These are phyloP conservation scores for Litsea cubeba DNA, from an alignment of 164 flowering plant species.

Conservation along the genomic window DNA sequence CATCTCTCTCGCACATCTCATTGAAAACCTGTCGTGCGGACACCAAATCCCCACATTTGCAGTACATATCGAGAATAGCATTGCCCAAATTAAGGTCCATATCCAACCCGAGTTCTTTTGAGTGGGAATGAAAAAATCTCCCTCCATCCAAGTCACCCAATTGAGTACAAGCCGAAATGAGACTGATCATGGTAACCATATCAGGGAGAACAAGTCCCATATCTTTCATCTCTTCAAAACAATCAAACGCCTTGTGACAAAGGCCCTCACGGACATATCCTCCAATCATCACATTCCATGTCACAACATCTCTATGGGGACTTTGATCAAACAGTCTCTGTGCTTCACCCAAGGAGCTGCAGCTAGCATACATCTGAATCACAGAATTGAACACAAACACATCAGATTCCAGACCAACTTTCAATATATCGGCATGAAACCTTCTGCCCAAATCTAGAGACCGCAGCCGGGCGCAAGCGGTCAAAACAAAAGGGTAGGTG, in stretches of 20 bases:
- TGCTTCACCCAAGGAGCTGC: slow-evolving; percentile 7
- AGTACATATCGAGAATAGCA: slow-evolving; percentile 19
- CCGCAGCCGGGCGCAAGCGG: slow-evolving; percentile 8
- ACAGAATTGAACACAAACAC: slow-evolving; percentile 16
- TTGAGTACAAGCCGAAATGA: slow-evolving; percentile 14
- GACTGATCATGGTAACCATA: slow-evolving; percentile 10
- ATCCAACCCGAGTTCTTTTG: slow-evolving; percentile 3
- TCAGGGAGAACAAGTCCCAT: slow-evolving; percentile 11
- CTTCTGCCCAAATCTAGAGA: slow-evolving; percentile 6
- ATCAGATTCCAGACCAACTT: slow-evolving; percentile 14
- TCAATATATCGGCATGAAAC: slow-evolving; percentile 12
- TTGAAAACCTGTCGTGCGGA: slow-evolving; percentile 17
- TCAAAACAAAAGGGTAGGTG: slow-evolving; percentile 17
- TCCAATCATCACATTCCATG: slow-evolving; percentile 22
- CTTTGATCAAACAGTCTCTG: slow-evolving; percentile 16
- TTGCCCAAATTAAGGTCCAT: slow-evolving; percentile 9
- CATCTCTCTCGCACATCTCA: slow-evolving; percentile 8
- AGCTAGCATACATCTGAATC: slow-evolving; percentile 20
- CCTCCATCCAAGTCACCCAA: slow-evolving; percentile 15
- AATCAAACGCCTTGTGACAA: slow-evolving; percentile 12
- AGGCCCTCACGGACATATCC: slow-evolving; percentile 6
- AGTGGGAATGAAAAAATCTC: slow-evolving; percentile 11
- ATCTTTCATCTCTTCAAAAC: slow-evolving; percentile 15
- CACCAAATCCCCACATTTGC: slow-evolving; percentile 27
- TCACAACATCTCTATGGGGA: slow-evolving; percentile 18